Conservation (phyloP, 2,329 filamentous ascomycete species). For the Colletotrichum eleusines region DNA sequence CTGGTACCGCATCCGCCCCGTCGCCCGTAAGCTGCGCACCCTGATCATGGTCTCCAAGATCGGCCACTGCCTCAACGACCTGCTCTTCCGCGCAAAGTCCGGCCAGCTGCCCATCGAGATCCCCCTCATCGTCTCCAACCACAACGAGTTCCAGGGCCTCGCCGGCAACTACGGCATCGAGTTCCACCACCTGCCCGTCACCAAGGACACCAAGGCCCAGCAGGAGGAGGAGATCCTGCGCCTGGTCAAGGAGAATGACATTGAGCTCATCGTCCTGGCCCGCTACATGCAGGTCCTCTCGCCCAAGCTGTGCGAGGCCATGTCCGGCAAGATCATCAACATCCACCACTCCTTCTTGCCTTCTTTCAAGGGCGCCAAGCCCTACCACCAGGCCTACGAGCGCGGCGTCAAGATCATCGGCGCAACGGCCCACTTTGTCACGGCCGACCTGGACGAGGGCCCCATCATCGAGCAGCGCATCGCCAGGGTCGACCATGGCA, state of each 20-base stretch:
- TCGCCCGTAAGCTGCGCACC: slow-evolving; percentile 77
- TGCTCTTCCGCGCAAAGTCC: slow-evolving; percentile 82
- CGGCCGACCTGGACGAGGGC: slow-evolving; percentile 85
- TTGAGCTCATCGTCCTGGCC: slow-evolving; percentile 85
- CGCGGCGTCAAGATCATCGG: slow-evolving; percentile 91
- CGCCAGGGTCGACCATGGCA: slow-evolving; percentile 79
- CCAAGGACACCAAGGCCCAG: slow-evolving; percentile 78
- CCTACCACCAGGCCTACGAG: slow-evolving; percentile 89
- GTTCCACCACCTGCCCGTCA: slow-evolving; percentile 86
- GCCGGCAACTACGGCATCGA: slow-evolving; percentile 80
- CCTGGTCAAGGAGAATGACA: slow-evolving; percentile 74
- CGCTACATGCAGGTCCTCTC: slow-evolving; percentile 91
- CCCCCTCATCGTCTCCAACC: slow-evolving; percentile 85
- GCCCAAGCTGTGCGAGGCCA: slow-evolving; percentile 78
- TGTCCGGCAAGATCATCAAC: slow-evolving; percentile 91
- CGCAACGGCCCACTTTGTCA: slow-evolving; percentile 88
- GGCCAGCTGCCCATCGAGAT: slow-evolving; percentile 81
- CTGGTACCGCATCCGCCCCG: slow-evolving; percentile 75
- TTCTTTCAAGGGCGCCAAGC: slow-evolving; percentile 88
- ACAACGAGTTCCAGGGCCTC: slow-evolving; percentile 77
- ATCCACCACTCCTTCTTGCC: slow-evolving; percentile 91
- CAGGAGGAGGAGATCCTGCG: slow-evolving; percentile 80
- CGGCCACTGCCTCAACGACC: slow-evolving; percentile 86
- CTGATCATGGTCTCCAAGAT: slow-evolving; percentile 94
- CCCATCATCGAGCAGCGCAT: slow-evolving; percentile 91